Percentiles rank a stretch among this genome's conserved stretches.
phyloP scores from a whole-genome alignment of 495 filamentous ascomycete species.

The Lasiosphaeris hirsuta region DNA sequence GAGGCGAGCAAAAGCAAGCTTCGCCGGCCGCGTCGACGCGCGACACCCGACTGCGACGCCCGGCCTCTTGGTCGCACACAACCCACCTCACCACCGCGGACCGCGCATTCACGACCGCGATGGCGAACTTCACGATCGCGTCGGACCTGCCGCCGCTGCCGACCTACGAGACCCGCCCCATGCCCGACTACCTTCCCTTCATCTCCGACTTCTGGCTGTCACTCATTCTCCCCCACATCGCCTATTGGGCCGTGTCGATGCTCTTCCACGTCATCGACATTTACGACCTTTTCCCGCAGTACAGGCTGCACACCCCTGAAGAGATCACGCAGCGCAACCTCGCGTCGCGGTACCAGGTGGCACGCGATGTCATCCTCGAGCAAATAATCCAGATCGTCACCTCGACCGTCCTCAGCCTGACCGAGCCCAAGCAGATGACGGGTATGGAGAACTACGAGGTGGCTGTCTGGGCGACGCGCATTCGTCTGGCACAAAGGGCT shows the following conservation, averaged over 20 bases:
- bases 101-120: conserved; percentile 31
- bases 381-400: conserved; percentile 80
- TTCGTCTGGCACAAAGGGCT: conserved; percentile 66
- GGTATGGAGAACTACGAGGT: conserved; percentile 82
- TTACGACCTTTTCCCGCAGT: conserved; percentile 77
- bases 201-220: conserved; percentile 78
- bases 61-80: conserved; percentile 1
- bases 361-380: conserved; percentile 82
- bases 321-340: conserved; percentile 85
- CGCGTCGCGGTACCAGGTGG: conserved; percentile 74
- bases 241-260: conserved; percentile 86
- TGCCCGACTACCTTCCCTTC: conserved; percentile 67
- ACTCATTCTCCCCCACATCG: conserved; percentile 70
- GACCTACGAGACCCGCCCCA: conserved; percentile 61
- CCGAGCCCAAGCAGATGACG: conserved; percentile 60
- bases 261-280: conserved; percentile 83
- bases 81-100: not conserved
- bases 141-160: conserved; percentile 72
- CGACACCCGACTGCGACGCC: not conserved
- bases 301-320: conserved; percentile 88
- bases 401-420: conserved; percentile 56
- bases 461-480: conserved; percentile 71
- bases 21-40: conserved; percentile 6
- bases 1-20: not conserved
- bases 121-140: conserved; percentile 43